Conservation (phyloP, 768 basidiomycete species). For the Podaxis sp. region DNA sequence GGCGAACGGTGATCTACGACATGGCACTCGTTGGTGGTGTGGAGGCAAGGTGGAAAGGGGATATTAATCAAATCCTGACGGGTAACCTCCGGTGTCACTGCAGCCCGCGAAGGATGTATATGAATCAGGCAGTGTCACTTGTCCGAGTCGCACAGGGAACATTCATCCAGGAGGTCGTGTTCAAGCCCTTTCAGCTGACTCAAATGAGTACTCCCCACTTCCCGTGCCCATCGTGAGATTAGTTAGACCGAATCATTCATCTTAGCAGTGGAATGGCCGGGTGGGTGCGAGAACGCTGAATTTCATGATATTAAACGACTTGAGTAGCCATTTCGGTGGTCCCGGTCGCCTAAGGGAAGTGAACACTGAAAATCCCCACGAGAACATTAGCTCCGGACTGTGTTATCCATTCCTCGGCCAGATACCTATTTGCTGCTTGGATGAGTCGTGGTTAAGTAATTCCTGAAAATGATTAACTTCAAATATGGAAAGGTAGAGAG, state of each 20-base stretch:
- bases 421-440: neutral
- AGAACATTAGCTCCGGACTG: neutral
- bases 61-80: neutral
- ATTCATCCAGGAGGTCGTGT: neutral
- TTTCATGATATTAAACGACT: neutral
- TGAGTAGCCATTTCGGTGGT: neutral
- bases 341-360: neutral
- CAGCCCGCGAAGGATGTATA: neutral
- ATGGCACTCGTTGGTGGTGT: neutral
- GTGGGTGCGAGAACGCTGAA: neutral
- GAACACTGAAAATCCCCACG: neutral
- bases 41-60: neutral
- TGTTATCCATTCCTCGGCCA: neutral
- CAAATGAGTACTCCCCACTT: neutral
- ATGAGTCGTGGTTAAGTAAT: neutral
- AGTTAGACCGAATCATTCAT: neutral
- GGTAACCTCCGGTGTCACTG: neutral
- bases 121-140: slow-evolving; percentile 3
- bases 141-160: neutral
- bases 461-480: neutral
- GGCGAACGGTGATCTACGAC: neutral
- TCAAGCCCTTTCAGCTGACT: neutral
- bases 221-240: slow-evolving; percentile 5
- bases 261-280: neutral
- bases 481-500: neutral